phyloP scores from a whole-genome alignment of 805 yeast genomes.

The Groenewaldozyma salmanticensis region DNA sequence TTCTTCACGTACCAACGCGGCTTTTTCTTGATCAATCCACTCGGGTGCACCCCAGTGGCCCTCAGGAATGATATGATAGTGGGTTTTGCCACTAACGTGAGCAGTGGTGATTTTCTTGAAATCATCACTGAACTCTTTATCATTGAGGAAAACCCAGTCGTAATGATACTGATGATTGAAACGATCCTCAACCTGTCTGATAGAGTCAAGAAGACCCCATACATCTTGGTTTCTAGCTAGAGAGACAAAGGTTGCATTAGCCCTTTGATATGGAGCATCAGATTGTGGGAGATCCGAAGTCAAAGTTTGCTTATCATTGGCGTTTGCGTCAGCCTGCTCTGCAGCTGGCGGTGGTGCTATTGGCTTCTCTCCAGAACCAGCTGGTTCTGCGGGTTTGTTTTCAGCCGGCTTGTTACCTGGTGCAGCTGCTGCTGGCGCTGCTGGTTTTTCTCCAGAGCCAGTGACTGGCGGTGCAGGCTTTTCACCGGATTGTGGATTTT shows the following conservation, averaged over 20 bases:
- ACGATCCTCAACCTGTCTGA: constrained; percentile 65
- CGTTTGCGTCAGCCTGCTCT: background rate
- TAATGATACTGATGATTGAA: constrained; percentile 69
- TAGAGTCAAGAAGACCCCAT: constrained; percentile 46
- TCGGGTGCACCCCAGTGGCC: constrained; percentile 87
- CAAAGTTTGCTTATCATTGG: background rate
- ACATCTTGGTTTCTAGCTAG: constrained; percentile 64
- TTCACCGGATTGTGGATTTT: background rate
- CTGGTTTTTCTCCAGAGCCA: constrained; percentile 10
- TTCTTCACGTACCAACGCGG: constrained; percentile 48
- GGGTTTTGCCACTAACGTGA: constrained; percentile 55
- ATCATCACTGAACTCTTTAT: constrained; percentile 61
- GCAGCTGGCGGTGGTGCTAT: constrained; percentile 3
- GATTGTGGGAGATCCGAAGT: constrained; percentile 1
- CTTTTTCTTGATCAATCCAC: constrained; percentile 65
- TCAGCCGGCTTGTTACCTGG: constrained; percentile 1
- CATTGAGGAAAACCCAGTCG: constrained; percentile 90
- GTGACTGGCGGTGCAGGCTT: constrained; percentile 1
- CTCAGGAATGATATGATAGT: constrained; percentile 61
- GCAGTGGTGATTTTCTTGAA: constrained; percentile 47
- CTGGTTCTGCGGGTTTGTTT: background rate
- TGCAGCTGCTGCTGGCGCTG: constrained; percentile 7
- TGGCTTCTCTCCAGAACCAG: constrained; percentile 3
- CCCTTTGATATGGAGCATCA: constrained; percentile 19
- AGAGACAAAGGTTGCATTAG: constrained; percentile 40